phyloP scores from a whole-genome alignment of 169 alveolate species.

The Eimeria acervulina region DNA sequence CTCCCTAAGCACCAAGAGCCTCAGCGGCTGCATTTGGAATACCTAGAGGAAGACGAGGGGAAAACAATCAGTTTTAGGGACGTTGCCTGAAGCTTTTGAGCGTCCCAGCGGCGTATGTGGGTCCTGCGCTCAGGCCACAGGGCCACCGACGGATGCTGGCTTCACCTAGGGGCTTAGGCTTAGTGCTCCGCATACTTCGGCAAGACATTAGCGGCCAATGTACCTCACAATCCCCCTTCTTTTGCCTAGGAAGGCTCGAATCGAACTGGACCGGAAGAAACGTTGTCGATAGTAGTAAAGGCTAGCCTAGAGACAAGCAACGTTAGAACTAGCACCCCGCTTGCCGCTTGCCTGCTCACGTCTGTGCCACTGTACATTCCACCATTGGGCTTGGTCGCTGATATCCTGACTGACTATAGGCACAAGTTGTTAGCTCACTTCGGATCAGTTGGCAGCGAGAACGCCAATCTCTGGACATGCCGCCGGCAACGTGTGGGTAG shows the following conservation, averaged over 20 bases:
- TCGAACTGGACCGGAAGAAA: too few species aligned
- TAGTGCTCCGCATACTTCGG: background rate
- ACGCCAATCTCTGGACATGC: background rate
- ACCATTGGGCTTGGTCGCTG: background rate
- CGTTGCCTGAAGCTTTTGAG: background rate
- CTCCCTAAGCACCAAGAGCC: background rate
- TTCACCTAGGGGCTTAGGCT: background rate
- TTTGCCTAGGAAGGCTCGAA: background rate
- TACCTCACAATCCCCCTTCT: background rate
- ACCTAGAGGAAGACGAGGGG: background rate
- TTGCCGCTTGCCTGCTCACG: background rate
- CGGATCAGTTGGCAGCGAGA: background rate
- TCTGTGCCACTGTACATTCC: background rate
- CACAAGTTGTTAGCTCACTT: background rate
- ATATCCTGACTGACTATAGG: too few species aligned
- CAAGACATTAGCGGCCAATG: background rate
- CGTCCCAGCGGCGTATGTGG: background rate
- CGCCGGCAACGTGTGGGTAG: background rate
- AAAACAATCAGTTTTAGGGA: background rate
- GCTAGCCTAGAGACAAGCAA: background rate
- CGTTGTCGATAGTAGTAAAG: background rate
- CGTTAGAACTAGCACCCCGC: background rate
- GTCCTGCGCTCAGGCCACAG: background rate
- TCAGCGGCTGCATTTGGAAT: background rate
- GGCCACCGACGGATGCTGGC: background rate